Base-by-base conservation (phyloP, 805 yeast species). In the Cyberlindnera americana region DNA sequence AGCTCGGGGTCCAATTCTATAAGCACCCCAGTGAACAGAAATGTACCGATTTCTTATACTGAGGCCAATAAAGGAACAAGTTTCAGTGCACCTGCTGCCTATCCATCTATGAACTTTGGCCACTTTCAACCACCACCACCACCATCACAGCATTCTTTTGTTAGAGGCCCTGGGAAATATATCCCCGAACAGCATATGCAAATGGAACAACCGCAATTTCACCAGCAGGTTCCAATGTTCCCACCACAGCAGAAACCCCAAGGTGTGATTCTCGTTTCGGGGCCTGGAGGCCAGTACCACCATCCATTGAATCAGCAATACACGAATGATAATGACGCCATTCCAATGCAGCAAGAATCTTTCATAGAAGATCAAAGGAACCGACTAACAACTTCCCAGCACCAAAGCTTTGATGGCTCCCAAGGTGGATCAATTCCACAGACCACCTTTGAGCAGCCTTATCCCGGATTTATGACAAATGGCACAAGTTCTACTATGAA, bases 161-260 rank as follows among this genome's bases (percentile, higher is more conserved):
- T 17, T 15, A 10, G 16, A 13, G 16, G 29, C 7, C 29, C n/a
- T 13, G 6, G 17, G 5, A 19, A 14, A 14, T 11, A 15, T 13
- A n/a, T n/a, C n/a, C n/a, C n/a, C n/a, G n/a, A n/a, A n/a, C 30
- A 28, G 17, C 19, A 16, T 3, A 14, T 7, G 13, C n/a, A 14
- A 14, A 4, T 12, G 10, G 13, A 9, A 17, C 30, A 28, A 16
- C 21, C 19, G 3, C 21, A 14, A 7, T 13, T 12, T 13, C 30
- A 28, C 15, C 19, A 28, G 5, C 30, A 28, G n/a, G 5, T 6
- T 26, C 27, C 34, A 22, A 31, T 22, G 34, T 31, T 31, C 19
- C 26, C 26, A 13, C 19, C 27, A 6, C 35, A 30, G 10, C 39
- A 34, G 19, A 28, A 17, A 13, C 18, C 33, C 12, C 33, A 29